phyloP scores from a whole-genome alignment of 495 filamentous ascomycete species.

The Aspergillus bertholletiae region DNA sequence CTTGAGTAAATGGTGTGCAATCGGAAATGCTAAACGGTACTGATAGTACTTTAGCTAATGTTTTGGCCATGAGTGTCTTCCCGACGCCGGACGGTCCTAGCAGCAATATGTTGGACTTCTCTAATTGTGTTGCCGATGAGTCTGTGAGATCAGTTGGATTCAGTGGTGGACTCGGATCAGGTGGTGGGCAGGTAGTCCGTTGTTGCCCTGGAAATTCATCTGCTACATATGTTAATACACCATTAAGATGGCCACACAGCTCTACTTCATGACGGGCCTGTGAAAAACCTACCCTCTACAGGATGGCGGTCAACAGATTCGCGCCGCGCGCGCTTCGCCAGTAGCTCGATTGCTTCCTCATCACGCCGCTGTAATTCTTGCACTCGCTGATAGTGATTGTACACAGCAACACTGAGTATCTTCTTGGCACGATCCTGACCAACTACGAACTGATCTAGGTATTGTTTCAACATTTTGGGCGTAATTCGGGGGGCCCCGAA shows the following conservation, averaged over 20 bases:
- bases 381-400: slow-evolving; percentile 91
- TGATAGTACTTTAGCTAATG: slow-evolving; percentile 71
- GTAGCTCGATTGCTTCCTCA: slow-evolving; percentile 68
- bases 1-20: slow-evolving; percentile 95
- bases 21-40: slow-evolving; percentile 98
- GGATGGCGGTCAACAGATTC: slow-evolving; percentile 46
- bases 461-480: slow-evolving; percentile 78
- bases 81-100: slow-evolving; percentile 94
- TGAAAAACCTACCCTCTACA: slow-evolving; percentile 49
- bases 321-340: slow-evolving; percentile 46
- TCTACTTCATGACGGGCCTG: slow-evolving; percentile 1
- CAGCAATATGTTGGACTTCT: slow-evolving; percentile 94
- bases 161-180: slow-evolving; percentile 22
- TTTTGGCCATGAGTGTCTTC: slow-evolving; percentile 93
- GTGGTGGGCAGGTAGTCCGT: slow-evolving; percentile 46
- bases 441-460: slow-evolving; percentile 93
- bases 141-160: slow-evolving; percentile 44
- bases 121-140: slow-evolving; percentile 68
- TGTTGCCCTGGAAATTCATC: slow-evolving; percentile 80
- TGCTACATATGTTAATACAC: slow-evolving; percentile 27
- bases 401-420: slow-evolving; percentile 88
- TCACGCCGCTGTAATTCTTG: slow-evolving; percentile 72
- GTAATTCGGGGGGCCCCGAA: slow-evolving; percentile 71
- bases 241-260: not conserved
- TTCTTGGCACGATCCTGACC: slow-evolving; percentile 97